Conservation (phyloP, 805 yeast species). For the Blastobotrys attinorum region DNA sequence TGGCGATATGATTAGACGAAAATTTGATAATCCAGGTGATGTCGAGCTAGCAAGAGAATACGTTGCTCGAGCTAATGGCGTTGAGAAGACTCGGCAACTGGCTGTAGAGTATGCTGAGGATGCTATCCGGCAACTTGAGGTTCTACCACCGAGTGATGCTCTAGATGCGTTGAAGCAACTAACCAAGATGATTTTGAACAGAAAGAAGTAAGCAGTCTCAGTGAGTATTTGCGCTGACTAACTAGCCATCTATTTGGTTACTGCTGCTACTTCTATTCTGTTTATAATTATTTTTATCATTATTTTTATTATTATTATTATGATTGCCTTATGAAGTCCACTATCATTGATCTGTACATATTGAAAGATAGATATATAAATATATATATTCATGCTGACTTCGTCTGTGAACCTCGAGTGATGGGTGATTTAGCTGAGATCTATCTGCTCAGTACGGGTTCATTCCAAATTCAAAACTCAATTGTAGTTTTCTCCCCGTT, state of each 20-base stretch:
- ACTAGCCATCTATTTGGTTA: neutral
- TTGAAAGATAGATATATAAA: too few relatives aligned
- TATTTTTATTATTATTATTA: neutral
- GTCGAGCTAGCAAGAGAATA: conserved; percentile 71
- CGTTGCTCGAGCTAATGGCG: conserved; percentile 65
- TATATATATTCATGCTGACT: too few relatives aligned
- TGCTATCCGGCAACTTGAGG: conserved; percentile 60
- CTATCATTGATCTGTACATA: too few relatives aligned
- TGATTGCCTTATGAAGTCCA: too few relatives aligned
- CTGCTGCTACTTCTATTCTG: neutral
- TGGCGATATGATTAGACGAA: conserved; percentile 76
- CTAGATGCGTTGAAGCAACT: conserved; percentile 79
- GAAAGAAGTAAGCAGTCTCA: conserved; percentile 48
- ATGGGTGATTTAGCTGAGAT: too few relatives aligned
- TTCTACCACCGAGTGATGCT: conserved; percentile 82
- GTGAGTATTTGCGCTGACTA: too few relatives aligned
- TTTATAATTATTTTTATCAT: neutral
- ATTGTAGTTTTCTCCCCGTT: too few relatives aligned
- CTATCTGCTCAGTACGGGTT: too few relatives aligned
- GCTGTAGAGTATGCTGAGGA: conserved; percentile 71
- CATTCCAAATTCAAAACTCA: too few relatives aligned
- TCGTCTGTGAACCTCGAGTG: too few relatives aligned
- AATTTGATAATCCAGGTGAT: conserved; percentile 76
- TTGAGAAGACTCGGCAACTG: conserved; percentile 62
- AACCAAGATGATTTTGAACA: conserved; percentile 74